These are phyloP conservation scores for Penicillium polonicum DNA, from an alignment of 2,329 filamentous ascomycete species.

Conservation along the genomic window DNA sequence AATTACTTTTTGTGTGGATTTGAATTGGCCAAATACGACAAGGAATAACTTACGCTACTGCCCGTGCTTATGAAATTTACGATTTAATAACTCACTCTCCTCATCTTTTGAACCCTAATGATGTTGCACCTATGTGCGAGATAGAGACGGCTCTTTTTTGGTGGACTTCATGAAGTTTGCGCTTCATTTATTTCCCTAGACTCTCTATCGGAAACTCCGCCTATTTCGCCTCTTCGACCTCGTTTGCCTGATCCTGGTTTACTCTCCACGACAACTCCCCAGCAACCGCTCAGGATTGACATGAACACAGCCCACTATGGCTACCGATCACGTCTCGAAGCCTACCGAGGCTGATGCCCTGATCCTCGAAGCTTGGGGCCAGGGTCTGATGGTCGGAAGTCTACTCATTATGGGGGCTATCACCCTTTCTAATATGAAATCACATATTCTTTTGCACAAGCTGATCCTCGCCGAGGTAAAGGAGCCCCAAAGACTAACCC, in stretches of 20 bases:
- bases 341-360: constrained; percentile 35
- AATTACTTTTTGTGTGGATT: background rate
- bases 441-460: constrained; percentile 50
- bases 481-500: too few relatives aligned
- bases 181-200: background rate
- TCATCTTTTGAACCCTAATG: background rate
- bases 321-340: constrained; percentile 17
- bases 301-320: constrained; percentile 12
- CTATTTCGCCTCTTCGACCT: background rate
- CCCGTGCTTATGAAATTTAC: background rate
- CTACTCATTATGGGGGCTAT: constrained; percentile 51
- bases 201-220: background rate
- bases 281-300: background rate
- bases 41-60: background rate
- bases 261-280: background rate
- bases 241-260: background rate
- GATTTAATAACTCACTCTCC: background rate
- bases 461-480: constrained; percentile 51
- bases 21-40: background rate
- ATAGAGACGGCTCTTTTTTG: constrained; percentile 5
- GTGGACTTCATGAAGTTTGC: background rate
- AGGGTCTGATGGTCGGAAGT: constrained; percentile 51
- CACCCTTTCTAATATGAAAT: constrained; percentile 52
- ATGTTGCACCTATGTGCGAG: background rate
- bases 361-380: constrained; percentile 50